Evolutionary conservation across 2,329 filamentous ascomycete genomes (phyloP), one percentile per base, ranked within the genome.

Genomic region (Dichotomopilus funicola): DNA sequence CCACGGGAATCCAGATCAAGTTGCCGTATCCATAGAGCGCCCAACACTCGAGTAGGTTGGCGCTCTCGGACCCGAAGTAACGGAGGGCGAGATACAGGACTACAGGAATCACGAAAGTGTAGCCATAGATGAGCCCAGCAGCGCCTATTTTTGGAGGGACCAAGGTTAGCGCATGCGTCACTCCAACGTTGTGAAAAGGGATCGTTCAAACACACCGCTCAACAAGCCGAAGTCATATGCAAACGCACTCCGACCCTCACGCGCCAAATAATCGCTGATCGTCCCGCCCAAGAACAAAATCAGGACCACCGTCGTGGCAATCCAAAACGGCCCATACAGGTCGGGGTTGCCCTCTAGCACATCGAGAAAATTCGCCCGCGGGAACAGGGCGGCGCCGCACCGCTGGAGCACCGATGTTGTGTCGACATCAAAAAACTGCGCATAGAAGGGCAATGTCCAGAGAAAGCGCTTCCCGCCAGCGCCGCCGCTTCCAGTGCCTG

Each of bases 391-490:
- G 1, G 91, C 87, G 72, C 85, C 86, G 73, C 94, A 97, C 62
- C 94, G 88, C 66, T 86, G 80, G 54, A 96, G 75, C 19, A 99
- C 91, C 52, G 94, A 89, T 58, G 82, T 86, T 1, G 94, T 97
- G 74, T 99, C 94, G 61, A 99, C 92, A 69, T 99, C 94, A 75
- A 99, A 99, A 82, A 94, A 97, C 75, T 96, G 94, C 54, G 91
- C 85, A 76, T 99, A 99, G 78, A 96, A 99, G 56, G 85, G 84
- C 60, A 97, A 78, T 46, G 85, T 85, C 94, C 94, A 99, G 61
- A 97, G 87, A 75, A 87, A 91, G 67, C 89, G 89, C 75, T 97
- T 97, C 13, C 61, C 72, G 64, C 55, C 51, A 10, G 27, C 11
- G 11, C 40, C 40, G 6, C 40, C 40, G 6, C 13, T 11, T 9